phyloP scores from a whole-genome alignment of 129 eudicot species.

The Flaveria ramosissima region DNA sequence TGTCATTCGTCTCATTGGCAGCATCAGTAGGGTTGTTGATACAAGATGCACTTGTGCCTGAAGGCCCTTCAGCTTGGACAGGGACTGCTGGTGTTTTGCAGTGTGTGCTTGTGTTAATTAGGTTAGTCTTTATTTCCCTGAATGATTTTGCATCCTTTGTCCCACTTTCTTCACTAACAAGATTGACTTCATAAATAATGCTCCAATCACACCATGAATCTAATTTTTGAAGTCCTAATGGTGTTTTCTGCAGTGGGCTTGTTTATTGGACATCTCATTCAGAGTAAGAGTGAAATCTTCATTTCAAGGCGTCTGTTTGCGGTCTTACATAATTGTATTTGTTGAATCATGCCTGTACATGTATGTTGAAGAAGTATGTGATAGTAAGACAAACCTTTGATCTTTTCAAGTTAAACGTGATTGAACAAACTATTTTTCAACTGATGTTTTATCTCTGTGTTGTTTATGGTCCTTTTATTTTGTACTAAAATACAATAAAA shows the following conservation, averaged over 20 bases:
- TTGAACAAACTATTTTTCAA: conserved; percentile 14
- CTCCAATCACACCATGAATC: background rate
- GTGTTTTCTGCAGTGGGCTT: conserved; percentile 58
- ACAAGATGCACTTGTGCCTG: conserved; percentile 77
- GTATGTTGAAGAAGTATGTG: conserved; percentile 24
- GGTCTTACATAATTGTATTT: conserved; percentile 5
- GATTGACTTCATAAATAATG: background rate
- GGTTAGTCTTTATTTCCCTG: conserved; percentile 38
- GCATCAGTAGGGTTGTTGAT: conserved; percentile 92
- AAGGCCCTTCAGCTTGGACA: conserved; percentile 96
- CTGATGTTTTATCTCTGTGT: background rate
- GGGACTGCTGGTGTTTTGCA: conserved; percentile 97
- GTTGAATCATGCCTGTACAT: conserved; percentile 29
- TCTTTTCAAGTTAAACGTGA: conserved; percentile 23
- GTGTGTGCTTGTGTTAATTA: conserved; percentile 87
- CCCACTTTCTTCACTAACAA: background rate
- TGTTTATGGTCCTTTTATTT: conserved; percentile 7
- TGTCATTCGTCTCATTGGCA: conserved; percentile 92
- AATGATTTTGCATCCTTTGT: background rate
- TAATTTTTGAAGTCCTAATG: background rate
- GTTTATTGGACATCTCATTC: conserved; percentile 79
- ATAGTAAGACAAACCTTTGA: conserved; percentile 17
- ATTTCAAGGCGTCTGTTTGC: conserved; percentile 2
- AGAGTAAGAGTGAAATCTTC: conserved; percentile 31
- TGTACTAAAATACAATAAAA: background rate